These are phyloP conservation scores for Furcasterigmium furcatum DNA, from an alignment of 2,329 filamentous ascomycete genomes.

Conservation along the genomic window DNA sequence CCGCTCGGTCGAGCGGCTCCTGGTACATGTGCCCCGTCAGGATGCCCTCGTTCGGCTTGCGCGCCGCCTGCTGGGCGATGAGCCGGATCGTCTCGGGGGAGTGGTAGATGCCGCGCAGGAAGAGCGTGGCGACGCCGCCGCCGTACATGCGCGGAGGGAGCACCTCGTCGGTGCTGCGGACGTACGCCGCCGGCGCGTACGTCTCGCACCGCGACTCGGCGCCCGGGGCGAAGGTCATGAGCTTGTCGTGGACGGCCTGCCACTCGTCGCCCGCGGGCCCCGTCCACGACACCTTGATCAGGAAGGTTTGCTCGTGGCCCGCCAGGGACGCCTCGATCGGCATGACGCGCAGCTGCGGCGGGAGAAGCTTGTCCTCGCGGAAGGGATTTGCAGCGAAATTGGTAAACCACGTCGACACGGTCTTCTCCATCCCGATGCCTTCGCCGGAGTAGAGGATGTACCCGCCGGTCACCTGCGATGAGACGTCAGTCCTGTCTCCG, in stretches of 20 bases:
- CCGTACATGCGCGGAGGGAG: conserved; percentile 16
- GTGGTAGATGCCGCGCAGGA: conserved; percentile 9
- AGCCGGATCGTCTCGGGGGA: conserved; percentile 19
- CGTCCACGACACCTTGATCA: conserved; percentile 25
- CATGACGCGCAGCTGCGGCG: conserved; percentile 18
- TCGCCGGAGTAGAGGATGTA: conserved; percentile 25
- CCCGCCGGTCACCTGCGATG: conserved; percentile 15
- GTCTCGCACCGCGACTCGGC: conserved; percentile 20
- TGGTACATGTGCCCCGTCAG: conserved; percentile 23
- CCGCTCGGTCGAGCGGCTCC: conserved; percentile 15
- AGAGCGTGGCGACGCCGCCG: conserved; percentile 13
- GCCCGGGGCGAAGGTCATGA: conserved; percentile 21
- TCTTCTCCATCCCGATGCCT: conserved; percentile 15
- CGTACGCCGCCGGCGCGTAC: conserved; percentile 15
- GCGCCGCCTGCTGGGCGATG: conserved; percentile 17
- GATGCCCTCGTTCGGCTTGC: conserved; percentile 17
- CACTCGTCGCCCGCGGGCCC: conserved; percentile 24
- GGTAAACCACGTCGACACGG: conserved; percentile 13
- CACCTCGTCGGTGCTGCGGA: conserved; percentile 12
- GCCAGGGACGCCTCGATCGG: conserved; percentile 25
- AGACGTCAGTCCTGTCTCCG: conserved; percentile 18
- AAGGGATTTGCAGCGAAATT: conserved; percentile 14
- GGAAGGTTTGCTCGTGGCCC: conserved; percentile 19
- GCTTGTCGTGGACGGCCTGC: conserved; percentile 19
- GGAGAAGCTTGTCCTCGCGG: conserved; percentile 7